Conservation (phyloP, 148 eudicot species). For the Drosera capensis region DNA sequence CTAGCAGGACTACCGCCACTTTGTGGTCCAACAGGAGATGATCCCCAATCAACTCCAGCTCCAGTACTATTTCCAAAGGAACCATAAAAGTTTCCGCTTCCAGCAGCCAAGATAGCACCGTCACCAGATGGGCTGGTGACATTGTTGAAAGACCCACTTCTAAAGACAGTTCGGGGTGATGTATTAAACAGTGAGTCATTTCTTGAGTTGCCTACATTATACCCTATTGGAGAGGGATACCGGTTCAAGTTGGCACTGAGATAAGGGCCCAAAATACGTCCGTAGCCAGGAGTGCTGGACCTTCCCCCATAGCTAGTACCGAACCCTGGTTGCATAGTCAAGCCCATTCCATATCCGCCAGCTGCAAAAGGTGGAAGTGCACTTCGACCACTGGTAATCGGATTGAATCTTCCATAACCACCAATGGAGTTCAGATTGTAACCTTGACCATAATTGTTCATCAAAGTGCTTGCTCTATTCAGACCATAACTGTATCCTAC, state of each 20-base stretch:
- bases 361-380: slow-evolving; percentile 51
- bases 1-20: slow-evolving; percentile 33
- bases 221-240: slow-evolving; percentile 38
- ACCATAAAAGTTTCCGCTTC: slow-evolving; percentile 38
- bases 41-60: slow-evolving; percentile 62
- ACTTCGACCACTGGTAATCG: slow-evolving; percentile 36
- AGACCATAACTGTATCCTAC: slow-evolving; percentile 45
- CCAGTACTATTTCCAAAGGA: slow-evolving; percentile 45
- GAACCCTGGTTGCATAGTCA: slow-evolving; percentile 47
- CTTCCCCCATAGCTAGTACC: slow-evolving; percentile 34
- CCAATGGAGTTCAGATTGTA: slow-evolving; percentile 48
- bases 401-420: slow-evolving; percentile 54
- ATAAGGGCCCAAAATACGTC: slow-evolving; percentile 52
- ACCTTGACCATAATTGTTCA: slow-evolving; percentile 47
- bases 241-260: slow-evolving; percentile 38
- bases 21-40: slow-evolving; percentile 24
- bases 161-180: slow-evolving; percentile 43
- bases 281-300: slow-evolving; percentile 41
- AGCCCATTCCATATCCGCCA: slow-evolving; percentile 44
- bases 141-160: slow-evolving; percentile 37
- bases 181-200: slow-evolving; percentile 35
- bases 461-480: slow-evolving; percentile 42
- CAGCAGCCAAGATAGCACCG: slow-evolving; percentile 35
- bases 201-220: slow-evolving; percentile 16
- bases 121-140: slow-evolving; percentile 18